Percentiles rank a stretch among this genome's conserved stretches.
Conservation (phyloP, 2,329 filamentous ascomycete species). For the Lecanoromycetidae sp. region DNA sequence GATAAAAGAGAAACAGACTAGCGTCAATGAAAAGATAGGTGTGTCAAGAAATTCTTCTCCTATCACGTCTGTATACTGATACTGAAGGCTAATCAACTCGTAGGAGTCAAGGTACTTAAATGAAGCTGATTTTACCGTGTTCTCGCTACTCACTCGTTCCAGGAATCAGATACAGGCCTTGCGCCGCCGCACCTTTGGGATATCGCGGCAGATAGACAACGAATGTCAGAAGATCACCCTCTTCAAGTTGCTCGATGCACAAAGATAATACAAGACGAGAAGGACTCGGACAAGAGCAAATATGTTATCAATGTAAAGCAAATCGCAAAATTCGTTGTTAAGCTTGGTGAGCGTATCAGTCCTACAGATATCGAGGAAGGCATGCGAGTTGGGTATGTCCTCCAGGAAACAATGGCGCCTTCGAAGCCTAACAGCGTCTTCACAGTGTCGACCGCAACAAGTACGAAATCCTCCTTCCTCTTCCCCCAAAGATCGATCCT, state of each 20-base stretch:
- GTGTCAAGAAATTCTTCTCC: constrained; percentile 25
- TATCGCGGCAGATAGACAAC: constrained; percentile 91
- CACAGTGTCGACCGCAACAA: constrained; percentile 84
- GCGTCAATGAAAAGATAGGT: constrained; percentile 96
- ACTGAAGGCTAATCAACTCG: constrained; percentile 18
- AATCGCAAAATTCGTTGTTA: constrained; percentile 98
- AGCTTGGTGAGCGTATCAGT: constrained; percentile 89
- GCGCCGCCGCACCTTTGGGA: constrained; percentile 98
- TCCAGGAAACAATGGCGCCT: not conserved
- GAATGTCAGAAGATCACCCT: constrained; percentile 96
- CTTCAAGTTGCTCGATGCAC: constrained; percentile 96
- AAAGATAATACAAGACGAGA: constrained; percentile 96
- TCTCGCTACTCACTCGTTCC: constrained; percentile 5
- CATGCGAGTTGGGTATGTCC: constrained; percentile 74
- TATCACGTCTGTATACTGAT: constrained; percentile 3
- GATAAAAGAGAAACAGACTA: constrained; percentile 98
- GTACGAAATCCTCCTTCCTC: constrained; percentile 93
- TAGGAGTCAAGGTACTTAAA: constrained; percentile 52
- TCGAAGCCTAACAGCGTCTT: constrained; percentile 12
- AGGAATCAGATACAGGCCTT: constrained; percentile 97
- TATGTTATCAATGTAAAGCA: constrained; percentile 99
- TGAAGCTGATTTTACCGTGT: not conserved
- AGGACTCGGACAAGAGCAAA: constrained; percentile 95
- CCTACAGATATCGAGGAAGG: constrained; percentile 99
- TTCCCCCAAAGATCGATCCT: constrained; percentile 96